Base-by-base conservation (phyloP, 129 eudicot genomes). In the Centrapalus pauciflorus region DNA sequence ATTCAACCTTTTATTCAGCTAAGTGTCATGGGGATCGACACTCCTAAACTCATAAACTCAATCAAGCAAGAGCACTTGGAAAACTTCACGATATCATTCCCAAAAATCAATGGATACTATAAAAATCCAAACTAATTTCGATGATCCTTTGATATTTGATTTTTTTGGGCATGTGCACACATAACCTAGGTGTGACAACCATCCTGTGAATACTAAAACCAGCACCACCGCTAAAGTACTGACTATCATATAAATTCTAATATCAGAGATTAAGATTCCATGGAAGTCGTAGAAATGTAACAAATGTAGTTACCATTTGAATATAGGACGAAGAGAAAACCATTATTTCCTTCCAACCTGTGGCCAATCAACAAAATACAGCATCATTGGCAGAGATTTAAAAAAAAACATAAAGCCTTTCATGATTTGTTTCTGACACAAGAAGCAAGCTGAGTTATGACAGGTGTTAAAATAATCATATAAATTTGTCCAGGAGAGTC, bases 261-360 rank as follows among this genome's bases (percentile, higher is more conserved):
- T 8, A n/a, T 26, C 16, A 28, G 58, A 56, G 12, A 63, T 54
- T 13, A 72, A 72, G 55, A 35, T 62, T 24, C 17, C 12, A 41
- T 33, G 25, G 14, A 72, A 35, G 49, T 20, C 5, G 69, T 62
- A 55, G 61, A 55, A 16, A 16, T 29, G 20, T 14, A 57, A 57
- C n/a, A 30, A 57, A 17, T 26, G 55, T 37, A 38, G 65, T 73
- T 74, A 74, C 79, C 79, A 45, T 30, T 26, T 56, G 67, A 55
- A 41, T 45, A 32, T 73, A 63, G 64, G 73, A 74, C 43, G 79
- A 74, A 24, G 79, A 55, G 73, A 56, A 66, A 30, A 45, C 73
- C 79, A 74, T 74, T 66, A 61, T 64, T 12, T 64, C 56, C 78
- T 73, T 73, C 66, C 35, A 56, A 74, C 78, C 72, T 74, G n/a